phyloP scores from a whole-genome alignment of 2,329 filamentous ascomycete species.

The Trichoderma breve region DNA sequence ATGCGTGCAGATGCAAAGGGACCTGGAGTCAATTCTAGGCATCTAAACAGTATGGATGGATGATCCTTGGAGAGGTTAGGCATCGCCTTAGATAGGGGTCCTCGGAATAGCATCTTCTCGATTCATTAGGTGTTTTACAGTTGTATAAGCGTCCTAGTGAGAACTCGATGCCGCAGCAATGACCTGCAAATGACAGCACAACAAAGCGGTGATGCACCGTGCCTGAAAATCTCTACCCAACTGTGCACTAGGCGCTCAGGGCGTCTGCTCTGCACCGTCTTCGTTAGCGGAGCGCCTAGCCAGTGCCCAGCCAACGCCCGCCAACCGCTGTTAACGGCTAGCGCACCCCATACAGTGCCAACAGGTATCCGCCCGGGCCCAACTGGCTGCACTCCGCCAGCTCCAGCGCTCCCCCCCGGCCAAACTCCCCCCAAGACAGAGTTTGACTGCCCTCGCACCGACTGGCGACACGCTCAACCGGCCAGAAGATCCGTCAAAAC shows the following conservation, averaged over 20 bases:
- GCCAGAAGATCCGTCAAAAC: slow-evolving; percentile 34
- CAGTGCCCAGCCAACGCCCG: neutral
- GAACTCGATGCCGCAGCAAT: neutral
- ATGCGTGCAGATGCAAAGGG: neutral
- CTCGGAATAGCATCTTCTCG: neutral
- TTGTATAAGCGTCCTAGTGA: neutral
- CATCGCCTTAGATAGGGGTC: neutral
- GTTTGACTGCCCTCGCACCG: slow-evolving; percentile 34
- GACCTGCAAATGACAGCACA: neutral
- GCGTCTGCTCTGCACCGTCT: neutral
- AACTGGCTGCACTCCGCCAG: slow-evolving; percentile 7
- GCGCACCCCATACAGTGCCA: slow-evolving; percentile 14
- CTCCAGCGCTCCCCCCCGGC: slow-evolving; percentile 17
- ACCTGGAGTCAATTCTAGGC: neutral
- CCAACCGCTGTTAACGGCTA: slow-evolving; percentile 19
- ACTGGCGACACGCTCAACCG: slow-evolving; percentile 30
- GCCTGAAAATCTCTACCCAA: neutral
- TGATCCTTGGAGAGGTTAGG: neutral
- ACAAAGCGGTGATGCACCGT: slow-evolving; percentile 16
- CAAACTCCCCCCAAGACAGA: slow-evolving; percentile 30
- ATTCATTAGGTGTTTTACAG: neutral
- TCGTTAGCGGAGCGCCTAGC: slow-evolving; percentile 13
- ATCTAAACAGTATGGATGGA: neutral
- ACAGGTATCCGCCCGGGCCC: neutral
- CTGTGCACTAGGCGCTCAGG: neutral